Percentiles rank a stretch among this genome's conserved stretches.
phyloP scores from a whole-genome alignment of 352 stramenopile species.

The Thalassiosira livingstoniorum region DNA sequence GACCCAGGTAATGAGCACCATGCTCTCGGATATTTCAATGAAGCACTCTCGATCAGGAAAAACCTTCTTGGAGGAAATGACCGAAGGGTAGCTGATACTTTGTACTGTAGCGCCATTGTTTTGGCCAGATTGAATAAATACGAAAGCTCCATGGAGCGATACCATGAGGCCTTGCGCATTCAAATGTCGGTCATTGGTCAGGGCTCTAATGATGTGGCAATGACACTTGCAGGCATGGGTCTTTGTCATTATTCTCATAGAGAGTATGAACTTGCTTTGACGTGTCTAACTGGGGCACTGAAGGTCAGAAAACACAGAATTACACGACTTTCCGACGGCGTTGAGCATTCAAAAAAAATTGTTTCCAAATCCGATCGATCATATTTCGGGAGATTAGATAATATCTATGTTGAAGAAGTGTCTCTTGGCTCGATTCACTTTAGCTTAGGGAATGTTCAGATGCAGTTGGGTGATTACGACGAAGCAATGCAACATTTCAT shows the following conservation, averaged over 20 bases:
- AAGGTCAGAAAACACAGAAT: conserved; percentile 61
- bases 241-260: conserved; percentile 55
- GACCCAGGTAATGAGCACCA: conserved; percentile 36
- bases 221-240: conserved; percentile 60
- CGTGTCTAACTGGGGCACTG: conserved; percentile 60
- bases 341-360: conserved; percentile 5
- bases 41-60: conserved; percentile 60
- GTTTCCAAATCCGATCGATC: background rate
- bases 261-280: conserved; percentile 49
- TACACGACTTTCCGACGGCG: conserved; percentile 18
- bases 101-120: conserved; percentile 59
- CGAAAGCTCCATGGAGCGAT: conserved; percentile 66
- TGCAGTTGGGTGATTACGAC: conserved; percentile 56
- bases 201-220: conserved; percentile 60
- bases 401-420: conserved; percentile 57
- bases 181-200: conserved; percentile 58
- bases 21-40: conserved; percentile 63
- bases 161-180: conserved; percentile 64
- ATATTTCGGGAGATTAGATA: conserved; percentile 39
- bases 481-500: conserved; percentile 66
- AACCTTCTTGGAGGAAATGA: conserved; percentile 61
- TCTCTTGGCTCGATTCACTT: conserved; percentile 55
- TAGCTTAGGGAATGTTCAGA: conserved; percentile 60
- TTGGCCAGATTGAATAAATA: conserved; percentile 60
- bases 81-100: conserved; percentile 55